Evolutionary conservation across 192 early-diverging fungal genomes (phyloP).

Genomic region (Lobulomyces angularis): DNA sequence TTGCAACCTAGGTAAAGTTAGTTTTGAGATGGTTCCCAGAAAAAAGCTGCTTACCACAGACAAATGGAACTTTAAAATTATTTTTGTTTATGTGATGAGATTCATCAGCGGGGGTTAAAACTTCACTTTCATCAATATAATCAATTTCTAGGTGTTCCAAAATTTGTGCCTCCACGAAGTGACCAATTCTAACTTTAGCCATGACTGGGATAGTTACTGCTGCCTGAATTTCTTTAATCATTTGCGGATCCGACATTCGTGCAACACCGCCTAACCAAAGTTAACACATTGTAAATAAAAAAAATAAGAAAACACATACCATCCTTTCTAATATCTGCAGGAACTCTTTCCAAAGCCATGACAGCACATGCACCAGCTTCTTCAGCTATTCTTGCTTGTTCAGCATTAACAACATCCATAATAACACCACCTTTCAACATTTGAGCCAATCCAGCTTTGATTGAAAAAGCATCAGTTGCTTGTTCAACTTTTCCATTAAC

Average conservation of each 20-base stretch:
- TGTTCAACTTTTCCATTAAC: no score
- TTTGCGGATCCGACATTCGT: slow-evolving; percentile 95
- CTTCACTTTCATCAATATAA: slow-evolving; percentile 97
- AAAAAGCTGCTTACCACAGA: no score
- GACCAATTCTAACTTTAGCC: slow-evolving; percentile 97
- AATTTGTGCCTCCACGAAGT: slow-evolving; percentile 98
- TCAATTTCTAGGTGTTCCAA: slow-evolving; percentile 82
- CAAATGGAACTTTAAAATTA: slow-evolving; percentile 84
- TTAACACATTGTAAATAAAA: neutral
- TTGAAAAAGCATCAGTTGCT: slow-evolving; percentile 60
- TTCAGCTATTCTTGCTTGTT: slow-evolving; percentile 95
- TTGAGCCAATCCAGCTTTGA: slow-evolving; percentile 94
- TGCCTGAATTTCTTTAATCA: slow-evolving; percentile 91
- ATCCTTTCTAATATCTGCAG: slow-evolving; percentile 94
- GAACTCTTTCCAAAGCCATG: slow-evolving; percentile 95
- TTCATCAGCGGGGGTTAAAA: slow-evolving; percentile 92
- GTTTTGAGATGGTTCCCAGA: no score
- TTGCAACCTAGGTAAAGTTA: no score
- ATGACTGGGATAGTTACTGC: slow-evolving; percentile 98
- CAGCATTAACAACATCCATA: slow-evolving; percentile 96
- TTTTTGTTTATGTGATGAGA: slow-evolving; percentile 91
- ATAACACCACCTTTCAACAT: slow-evolving; percentile 99
- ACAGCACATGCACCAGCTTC: slow-evolving; percentile 94
- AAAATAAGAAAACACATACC: slow-evolving; percentile 28
- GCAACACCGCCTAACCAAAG: slow-evolving; percentile 65